These are phyloP conservation scores for Paraglomus brasilianum DNA, from an alignment of 192 early-diverging fungal genomes.

Conservation along the genomic window DNA sequence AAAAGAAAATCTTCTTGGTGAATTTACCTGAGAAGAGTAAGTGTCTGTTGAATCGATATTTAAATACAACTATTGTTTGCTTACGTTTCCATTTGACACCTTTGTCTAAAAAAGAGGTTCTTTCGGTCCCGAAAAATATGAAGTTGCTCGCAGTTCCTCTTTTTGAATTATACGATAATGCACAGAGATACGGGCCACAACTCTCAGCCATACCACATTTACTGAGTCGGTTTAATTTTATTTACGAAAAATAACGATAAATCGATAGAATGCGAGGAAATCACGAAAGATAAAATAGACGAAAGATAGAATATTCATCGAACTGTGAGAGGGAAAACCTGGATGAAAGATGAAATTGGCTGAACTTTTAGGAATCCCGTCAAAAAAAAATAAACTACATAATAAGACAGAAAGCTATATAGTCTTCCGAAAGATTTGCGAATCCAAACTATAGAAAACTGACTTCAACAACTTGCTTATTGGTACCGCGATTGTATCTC, in stretches of 20 bases:
- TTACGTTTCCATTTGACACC: background rate
- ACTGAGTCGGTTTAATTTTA: conserved; percentile 54
- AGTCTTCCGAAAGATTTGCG: too few relatives aligned
- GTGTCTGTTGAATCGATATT: conserved; percentile 5
- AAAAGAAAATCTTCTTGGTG: conserved; percentile 71
- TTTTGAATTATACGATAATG: conserved; percentile 78
- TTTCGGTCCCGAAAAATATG: conserved; percentile 77
- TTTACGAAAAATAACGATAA: conserved; percentile 46
- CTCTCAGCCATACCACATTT: conserved; percentile 64
- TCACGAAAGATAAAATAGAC: too few relatives aligned
- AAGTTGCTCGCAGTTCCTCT: conserved; percentile 76
- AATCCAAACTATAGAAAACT: too few relatives aligned
- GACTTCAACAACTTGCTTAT: too few relatives aligned
- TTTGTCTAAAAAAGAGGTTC: conserved; percentile 46
- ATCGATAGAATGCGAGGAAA: too few relatives aligned
- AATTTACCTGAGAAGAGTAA: conserved; percentile 71
- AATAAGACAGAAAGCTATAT: too few relatives aligned
- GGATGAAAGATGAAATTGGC: too few relatives aligned
- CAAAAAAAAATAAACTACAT: too few relatives aligned
- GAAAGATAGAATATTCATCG: too few relatives aligned
- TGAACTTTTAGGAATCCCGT: too few relatives aligned
- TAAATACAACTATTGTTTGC: background rate
- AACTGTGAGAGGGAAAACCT: too few relatives aligned
- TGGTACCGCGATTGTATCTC: too few relatives aligned
- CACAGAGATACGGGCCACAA: conserved; percentile 72